A percentile compares a stretch with the other conserved stretches of the same genome.
phyloP scores from a whole-genome alignment of 495 filamentous ascomycete genomes.

The Trichoderma erinaceum region DNA sequence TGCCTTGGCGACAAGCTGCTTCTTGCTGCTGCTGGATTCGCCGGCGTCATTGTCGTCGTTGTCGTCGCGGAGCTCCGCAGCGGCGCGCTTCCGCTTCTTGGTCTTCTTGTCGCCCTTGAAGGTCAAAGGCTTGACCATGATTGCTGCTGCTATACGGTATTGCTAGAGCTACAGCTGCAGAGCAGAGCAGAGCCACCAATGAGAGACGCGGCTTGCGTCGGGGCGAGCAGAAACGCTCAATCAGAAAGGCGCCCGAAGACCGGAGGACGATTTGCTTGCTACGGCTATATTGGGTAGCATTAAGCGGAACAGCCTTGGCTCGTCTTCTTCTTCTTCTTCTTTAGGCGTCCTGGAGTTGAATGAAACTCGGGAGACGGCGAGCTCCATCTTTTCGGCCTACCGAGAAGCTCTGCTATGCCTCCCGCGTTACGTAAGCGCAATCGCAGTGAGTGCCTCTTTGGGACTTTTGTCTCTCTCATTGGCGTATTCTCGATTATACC shows the following conservation, averaged over 20 bases:
- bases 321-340: no score
- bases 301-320: not conserved
- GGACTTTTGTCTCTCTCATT: not conserved
- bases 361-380: not conserved
- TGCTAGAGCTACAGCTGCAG: not conserved
- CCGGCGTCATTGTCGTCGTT: slow-evolving; percentile 31
- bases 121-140: slow-evolving; percentile 72
- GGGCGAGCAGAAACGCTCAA: not conserved
- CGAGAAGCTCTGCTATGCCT: not conserved
- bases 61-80: slow-evolving; percentile 33
- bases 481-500: not conserved
- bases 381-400: not conserved
- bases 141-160: slow-evolving; percentile 1
- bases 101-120: slow-evolving; percentile 97
- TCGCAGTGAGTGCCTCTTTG: not conserved
- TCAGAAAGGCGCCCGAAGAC: not conserved
- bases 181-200: not conserved
- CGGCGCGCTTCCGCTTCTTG: slow-evolving; percentile 77
- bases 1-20: slow-evolving; percentile 28
- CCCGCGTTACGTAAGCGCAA: slow-evolving; percentile 6
- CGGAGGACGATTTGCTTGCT: not conserved
- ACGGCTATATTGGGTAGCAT: not conserved
- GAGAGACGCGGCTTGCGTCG: slow-evolving; percentile 8
- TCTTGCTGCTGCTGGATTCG: slow-evolving; percentile 31
- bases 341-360: not conserved